Evolutionary conservation across 2,329 filamentous ascomycete genomes (phyloP).

Genomic region (Sordariomycetes sp.): DNA sequence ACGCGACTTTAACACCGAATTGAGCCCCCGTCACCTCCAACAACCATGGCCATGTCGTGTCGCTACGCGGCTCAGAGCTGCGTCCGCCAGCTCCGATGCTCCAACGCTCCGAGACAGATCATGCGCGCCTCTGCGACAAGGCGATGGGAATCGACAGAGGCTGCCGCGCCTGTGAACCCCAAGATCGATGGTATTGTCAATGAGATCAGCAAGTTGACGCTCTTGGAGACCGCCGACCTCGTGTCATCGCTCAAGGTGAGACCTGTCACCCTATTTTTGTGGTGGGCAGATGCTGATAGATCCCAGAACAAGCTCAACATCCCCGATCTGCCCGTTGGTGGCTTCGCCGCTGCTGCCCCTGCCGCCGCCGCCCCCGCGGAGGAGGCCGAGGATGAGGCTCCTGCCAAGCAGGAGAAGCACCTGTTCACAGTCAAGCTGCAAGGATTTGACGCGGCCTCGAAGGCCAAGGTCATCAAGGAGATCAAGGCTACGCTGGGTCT

Average conservation of each 20-base stretch:
- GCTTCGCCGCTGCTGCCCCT: constrained; percentile 66
- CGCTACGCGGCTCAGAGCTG: constrained; percentile 56
- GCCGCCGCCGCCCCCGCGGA: constrained; percentile 57
- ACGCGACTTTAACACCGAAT: constrained; percentile 9
- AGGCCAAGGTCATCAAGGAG: constrained; percentile 99
- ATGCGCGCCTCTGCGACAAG: constrained; percentile 37
- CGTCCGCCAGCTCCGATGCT: constrained; percentile 50
- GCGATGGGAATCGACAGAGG: constrained; percentile 85
- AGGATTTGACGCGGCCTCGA: constrained; percentile 77
- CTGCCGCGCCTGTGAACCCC: constrained; percentile 56
- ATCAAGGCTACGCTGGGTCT: constrained; percentile 92
- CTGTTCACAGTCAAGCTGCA: constrained; percentile 94
- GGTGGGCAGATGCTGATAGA: no score
- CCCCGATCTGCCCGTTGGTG: constrained; percentile 90
- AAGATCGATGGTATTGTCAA: constrained; percentile 95
- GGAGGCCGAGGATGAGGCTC: constrained; percentile 82
- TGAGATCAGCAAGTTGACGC: constrained; percentile 95
- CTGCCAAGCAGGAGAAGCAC: constrained; percentile 88
- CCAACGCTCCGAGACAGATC: constrained; percentile 33
- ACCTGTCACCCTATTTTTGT: constrained; percentile 1
- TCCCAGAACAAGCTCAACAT: constrained; percentile 85
- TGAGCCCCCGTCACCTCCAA: constrained; percentile 7
- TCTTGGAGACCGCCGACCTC: constrained; percentile 94
- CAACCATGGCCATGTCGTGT: constrained; percentile 53
- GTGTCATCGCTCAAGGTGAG: constrained; percentile 89